phyloP scores from a whole-genome alignment of 306 rosid species.

The Luffa acutangula region DNA sequence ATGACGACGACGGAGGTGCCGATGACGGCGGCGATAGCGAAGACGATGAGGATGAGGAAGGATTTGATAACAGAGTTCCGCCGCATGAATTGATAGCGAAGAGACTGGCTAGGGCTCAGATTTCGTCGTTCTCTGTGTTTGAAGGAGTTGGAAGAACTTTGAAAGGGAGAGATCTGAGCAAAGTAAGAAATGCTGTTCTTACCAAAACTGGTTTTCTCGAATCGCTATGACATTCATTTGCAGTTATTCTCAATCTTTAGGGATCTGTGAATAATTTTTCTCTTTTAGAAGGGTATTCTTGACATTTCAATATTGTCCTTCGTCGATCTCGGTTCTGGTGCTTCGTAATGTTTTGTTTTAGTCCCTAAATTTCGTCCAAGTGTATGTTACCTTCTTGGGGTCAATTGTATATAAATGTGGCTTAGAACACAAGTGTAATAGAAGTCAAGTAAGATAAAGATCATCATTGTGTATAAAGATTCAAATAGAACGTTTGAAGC shows the following conservation, averaged over 20 bases:
- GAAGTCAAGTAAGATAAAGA: too few relatives aligned
- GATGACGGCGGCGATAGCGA: constrained; percentile 9
- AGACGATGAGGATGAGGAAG: constrained; percentile 20
- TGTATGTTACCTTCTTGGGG: too few relatives aligned
- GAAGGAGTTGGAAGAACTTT: constrained; percentile 95
- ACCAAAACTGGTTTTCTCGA: constrained; percentile 79
- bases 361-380: too few relatives aligned
- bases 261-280: neutral
- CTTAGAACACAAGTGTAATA: too few relatives aligned
- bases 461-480: too few relatives aligned
- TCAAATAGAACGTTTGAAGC: too few relatives aligned
- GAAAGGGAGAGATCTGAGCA: constrained; percentile 87
- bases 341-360: too few relatives aligned
- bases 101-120: constrained; percentile 70
- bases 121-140: constrained; percentile 78
- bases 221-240: constrained; percentile 12
- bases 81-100: constrained; percentile 80
- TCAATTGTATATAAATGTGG: too few relatives aligned
- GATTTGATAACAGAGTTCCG: constrained; percentile 22
- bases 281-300: neutral
- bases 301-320: neutral
- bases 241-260: neutral
- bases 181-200: constrained; percentile 73
- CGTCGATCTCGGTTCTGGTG: too few relatives aligned
- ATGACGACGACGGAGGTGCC: neutral